A percentile compares a stretch with the other conserved stretches of the same genome.
Conservation (phyloP, 257 asterid genomes). For the Ligustrum vulgare region DNA sequence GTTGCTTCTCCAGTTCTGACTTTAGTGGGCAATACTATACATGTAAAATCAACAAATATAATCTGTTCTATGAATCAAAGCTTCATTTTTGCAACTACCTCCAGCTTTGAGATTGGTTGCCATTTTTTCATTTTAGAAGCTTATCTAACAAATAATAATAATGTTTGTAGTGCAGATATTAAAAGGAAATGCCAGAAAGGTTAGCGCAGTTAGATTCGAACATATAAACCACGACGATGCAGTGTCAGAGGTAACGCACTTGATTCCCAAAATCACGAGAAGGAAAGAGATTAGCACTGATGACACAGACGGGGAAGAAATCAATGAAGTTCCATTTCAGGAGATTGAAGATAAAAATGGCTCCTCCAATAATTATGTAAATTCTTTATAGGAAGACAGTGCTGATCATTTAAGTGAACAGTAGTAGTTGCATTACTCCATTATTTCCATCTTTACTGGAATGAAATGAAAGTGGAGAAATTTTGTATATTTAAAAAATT, state of each 20-base stretch:
- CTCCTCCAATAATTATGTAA: constrained; percentile 41
- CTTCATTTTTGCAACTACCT: background rate
- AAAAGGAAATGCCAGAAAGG: constrained; percentile 96
- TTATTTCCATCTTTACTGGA: constrained; percentile 24
- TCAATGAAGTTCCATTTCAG: constrained; percentile 33
- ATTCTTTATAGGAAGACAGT: constrained; percentile 54
- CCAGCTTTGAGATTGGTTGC: background rate
- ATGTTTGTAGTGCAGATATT: constrained; percentile 59
- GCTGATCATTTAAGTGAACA: constrained; percentile 41
- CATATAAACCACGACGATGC: constrained; percentile 52
- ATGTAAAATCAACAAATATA: background rate
- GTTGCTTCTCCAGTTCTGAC: background rate
- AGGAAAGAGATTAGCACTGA: constrained; percentile 51
- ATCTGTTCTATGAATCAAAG: constrained; percentile 10
- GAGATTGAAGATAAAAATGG: constrained; percentile 18
- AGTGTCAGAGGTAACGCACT: constrained; percentile 45
- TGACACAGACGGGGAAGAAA: constrained; percentile 36
- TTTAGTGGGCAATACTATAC: background rate
- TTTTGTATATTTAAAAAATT: constrained; percentile 16
- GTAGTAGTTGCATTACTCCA: constrained; percentile 19
- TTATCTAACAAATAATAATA: constrained; percentile 10
- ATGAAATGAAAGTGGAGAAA: constrained; percentile 22
- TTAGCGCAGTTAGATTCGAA: constrained; percentile 90
- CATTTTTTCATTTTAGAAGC: background rate
- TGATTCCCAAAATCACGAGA: constrained; percentile 65